Evolutionary conservation across 768 basidiomycete species (phyloP).

Genomic region (Auricularia auricula-judae): DNA sequence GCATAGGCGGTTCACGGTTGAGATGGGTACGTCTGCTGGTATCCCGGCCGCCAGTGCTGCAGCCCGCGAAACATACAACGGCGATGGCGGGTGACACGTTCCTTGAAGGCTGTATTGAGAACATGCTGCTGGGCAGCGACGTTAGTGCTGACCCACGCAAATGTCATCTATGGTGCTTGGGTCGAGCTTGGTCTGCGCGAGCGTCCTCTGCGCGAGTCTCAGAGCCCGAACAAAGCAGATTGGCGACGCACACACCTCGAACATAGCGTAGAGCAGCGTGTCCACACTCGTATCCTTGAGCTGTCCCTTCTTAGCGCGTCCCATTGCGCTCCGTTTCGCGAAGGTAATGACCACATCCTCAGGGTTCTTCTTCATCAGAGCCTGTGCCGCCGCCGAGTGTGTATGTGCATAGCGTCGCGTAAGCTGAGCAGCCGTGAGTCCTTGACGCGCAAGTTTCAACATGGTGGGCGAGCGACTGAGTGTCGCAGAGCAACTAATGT

Average conservation of each 20-base stretch:
- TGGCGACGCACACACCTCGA: slow-evolving; percentile 44
- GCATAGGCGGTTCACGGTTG: slow-evolving; percentile 87
- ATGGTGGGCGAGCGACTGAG: too few relatives aligned
- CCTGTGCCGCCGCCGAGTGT: background rate
- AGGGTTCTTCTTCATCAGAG: slow-evolving; percentile 53
- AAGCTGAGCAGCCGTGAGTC: background rate
- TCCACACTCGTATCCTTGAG: slow-evolving; percentile 83
- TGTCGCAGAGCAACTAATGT: too few relatives aligned
- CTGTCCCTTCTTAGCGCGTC: slow-evolving; percentile 83
- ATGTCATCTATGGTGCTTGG: slow-evolving; percentile 71
- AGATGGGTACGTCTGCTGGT: slow-evolving; percentile 76
- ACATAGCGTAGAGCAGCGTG: slow-evolving; percentile 70
- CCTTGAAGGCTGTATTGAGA: slow-evolving; percentile 29
- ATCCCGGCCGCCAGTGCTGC: slow-evolving; percentile 85
- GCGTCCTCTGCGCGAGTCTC: background rate
- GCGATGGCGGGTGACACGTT: slow-evolving; percentile 75
- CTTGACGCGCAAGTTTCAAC: too few relatives aligned
- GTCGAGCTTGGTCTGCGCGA: slow-evolving; percentile 45
- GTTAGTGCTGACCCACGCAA: slow-evolving; percentile 51
- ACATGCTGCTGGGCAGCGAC: slow-evolving; percentile 9
- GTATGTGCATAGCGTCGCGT: background rate
- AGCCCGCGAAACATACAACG: slow-evolving; percentile 72
- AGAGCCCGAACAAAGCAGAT: background rate
- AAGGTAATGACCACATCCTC: slow-evolving; percentile 87
- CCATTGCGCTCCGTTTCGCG: slow-evolving; percentile 83